Base-by-base conservation (phyloP, 176 grass and related monocot species). In the Musa beccarii region DNA sequence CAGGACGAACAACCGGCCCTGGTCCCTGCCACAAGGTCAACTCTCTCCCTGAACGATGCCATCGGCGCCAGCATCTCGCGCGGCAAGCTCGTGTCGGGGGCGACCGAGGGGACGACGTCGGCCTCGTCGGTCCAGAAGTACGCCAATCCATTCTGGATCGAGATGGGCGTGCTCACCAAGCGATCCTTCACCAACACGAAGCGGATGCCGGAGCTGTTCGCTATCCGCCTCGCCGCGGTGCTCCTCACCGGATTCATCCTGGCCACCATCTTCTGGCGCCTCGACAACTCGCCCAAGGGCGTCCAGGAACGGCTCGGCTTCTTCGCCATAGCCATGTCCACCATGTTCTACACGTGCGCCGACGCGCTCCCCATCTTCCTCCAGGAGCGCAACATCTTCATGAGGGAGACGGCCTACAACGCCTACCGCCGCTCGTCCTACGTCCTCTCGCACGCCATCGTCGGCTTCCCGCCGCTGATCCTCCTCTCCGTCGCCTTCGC, bases 271-370 rank as follows among this genome's bases (percentile, higher is more conserved):
- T 97, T 97, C 83, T 93, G 79, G 85, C 63, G 54, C 1, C 90
- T 97, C 10, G 94, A 97, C 71, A 68, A 81, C 43, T 93, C 94
- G 2, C 90, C 94, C 10, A 90, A 87, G 79, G 94, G 94, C 1
- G 94, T 78, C 55, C 85, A 91, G 81, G 94, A 97, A 74, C 88
- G 94, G 62, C 84, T 97, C 1, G 90, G 94, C 19, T 97, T 97
- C 90, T 97, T 97, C 66, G 94, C 94, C 63, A 85, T 97, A 83
- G 84, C 86, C 88, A 97, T 97, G 94, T 93, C 94, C 69, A 97
- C 94, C 71, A 97, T 91, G 90, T 97, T 90, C 83, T 97, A 93
- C 76, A 92, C 90, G 61, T 93, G 94, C 77, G 90, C 94, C 9
- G 94, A 97, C 85, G 94, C 94, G 49, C 90, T 97, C 3, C 94